Evolutionary conservation across 305 asterid species (phyloP).

Genomic region (Vinca major): DNA sequence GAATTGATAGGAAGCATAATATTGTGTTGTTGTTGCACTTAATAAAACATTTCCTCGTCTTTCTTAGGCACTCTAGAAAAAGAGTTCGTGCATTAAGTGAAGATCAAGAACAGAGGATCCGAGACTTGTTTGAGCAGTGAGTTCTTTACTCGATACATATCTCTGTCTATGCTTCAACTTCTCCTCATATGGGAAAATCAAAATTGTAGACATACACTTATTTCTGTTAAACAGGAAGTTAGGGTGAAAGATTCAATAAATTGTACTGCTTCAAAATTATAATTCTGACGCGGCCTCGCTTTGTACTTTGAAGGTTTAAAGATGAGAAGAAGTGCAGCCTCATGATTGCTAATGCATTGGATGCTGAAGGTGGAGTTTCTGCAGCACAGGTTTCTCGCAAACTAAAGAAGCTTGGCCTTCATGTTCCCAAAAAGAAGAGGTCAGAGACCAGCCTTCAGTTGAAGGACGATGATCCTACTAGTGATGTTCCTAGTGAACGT

Average conservation of each 20-base stretch:
- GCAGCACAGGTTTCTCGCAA: conserved; percentile 67
- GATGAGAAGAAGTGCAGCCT: conserved; percentile 76
- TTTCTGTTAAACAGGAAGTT: background rate
- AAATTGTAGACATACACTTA: background rate
- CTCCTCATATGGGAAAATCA: background rate
- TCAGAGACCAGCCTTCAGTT: conserved; percentile 33
- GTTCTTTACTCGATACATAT: conserved; percentile 24
- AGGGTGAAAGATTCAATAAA: background rate
- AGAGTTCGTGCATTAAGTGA: conserved; percentile 60
- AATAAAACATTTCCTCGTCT: conserved; percentile 10
- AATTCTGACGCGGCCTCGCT: conserved; percentile 4
- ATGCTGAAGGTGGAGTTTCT: conserved; percentile 50
- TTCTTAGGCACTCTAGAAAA: conserved; percentile 65
- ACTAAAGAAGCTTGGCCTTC: conserved; percentile 84
- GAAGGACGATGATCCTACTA: conserved; percentile 39
- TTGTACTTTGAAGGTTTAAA: conserved; percentile 54
- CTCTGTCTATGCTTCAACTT: conserved; percentile 3
- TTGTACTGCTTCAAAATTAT: background rate
- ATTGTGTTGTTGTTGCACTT: conserved; percentile 7
- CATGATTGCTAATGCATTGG: conserved; percentile 85
- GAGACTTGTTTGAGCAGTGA: conserved; percentile 77
- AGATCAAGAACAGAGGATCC: conserved; percentile 72
- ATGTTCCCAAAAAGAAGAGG: conserved; percentile 43
- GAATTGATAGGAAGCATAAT: background rate
- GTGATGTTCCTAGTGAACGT: conserved; percentile 25